A percentile compares a stretch with the other conserved stretches of the same genome.
phyloP scores from a whole-genome alignment of 2,329 filamentous ascomycete genomes.

The Mycocentrospora acerina region DNA sequence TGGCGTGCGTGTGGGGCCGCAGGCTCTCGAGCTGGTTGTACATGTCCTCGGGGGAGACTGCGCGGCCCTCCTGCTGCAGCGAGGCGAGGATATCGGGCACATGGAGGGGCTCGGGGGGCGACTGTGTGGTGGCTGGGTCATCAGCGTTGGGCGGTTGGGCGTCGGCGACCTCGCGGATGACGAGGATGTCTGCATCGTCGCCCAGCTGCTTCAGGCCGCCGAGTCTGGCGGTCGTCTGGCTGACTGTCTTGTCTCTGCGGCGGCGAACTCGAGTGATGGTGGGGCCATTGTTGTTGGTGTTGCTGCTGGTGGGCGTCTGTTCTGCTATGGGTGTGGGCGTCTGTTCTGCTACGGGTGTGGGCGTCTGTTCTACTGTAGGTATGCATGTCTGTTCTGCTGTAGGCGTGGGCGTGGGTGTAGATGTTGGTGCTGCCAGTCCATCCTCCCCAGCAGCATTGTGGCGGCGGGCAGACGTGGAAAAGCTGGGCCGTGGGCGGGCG shows the following conservation, averaged over 20 bases:
- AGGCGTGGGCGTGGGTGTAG: too few relatives aligned
- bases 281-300: not conserved
- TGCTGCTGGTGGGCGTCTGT: constrained; percentile 4
- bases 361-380: too few relatives aligned
- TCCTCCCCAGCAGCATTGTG: constrained; percentile 22
- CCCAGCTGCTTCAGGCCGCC: constrained; percentile 35
- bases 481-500: constrained; percentile 21
- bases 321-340: too few relatives aligned
- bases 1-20: constrained; percentile 22
- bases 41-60: constrained; percentile 31
- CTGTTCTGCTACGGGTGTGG: too few relatives aligned
- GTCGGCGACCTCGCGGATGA: constrained; percentile 31
- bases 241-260: constrained; percentile 26
- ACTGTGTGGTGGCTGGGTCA: constrained; percentile 1
- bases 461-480: constrained; percentile 31
- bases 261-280: constrained; percentile 2
- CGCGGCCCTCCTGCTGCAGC: constrained; percentile 24
- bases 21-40: constrained; percentile 34
- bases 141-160: constrained; percentile 1
- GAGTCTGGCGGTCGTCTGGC: constrained; percentile 31
- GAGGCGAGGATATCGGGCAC: constrained; percentile 30
- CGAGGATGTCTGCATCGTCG: constrained; percentile 37
- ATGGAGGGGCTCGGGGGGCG: constrained; percentile 8
- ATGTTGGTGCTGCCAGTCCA: not conserved
- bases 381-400: too few relatives aligned